phyloP scores from a whole-genome alignment of 495 filamentous ascomycete genomes.

The Alectoria sarmentosa region DNA sequence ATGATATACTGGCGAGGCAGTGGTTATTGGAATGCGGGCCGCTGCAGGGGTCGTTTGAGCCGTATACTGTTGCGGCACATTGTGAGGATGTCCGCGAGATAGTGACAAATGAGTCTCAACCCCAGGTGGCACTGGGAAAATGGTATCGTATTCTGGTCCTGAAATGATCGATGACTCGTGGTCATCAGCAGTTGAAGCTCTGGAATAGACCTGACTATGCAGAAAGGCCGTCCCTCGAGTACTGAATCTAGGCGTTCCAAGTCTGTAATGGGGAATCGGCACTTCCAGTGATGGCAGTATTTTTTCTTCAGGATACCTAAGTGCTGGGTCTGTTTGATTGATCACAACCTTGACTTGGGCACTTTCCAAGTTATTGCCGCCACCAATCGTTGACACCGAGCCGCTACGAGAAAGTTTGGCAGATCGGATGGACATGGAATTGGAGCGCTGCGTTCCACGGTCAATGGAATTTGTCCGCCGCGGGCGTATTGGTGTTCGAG shows the following conservation, averaged over 20 bases:
- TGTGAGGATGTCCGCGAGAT: constrained; percentile 36
- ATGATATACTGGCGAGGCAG: constrained; percentile 36
- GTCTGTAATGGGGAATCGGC: constrained; percentile 77
- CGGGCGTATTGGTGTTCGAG: constrained; percentile 30
- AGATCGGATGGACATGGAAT: constrained; percentile 17
- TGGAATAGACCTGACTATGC: constrained; percentile 61
- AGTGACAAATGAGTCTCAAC: constrained; percentile 31
- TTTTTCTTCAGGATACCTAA: constrained; percentile 60
- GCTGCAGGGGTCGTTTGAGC: constrained; percentile 23
- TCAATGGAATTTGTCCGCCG: constrained; percentile 28
- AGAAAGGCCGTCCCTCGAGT: constrained; percentile 70
- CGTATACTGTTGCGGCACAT: constrained; percentile 31
- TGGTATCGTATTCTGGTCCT: constrained; percentile 38
- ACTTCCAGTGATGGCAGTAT: constrained; percentile 59
- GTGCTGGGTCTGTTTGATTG: constrained; percentile 60
- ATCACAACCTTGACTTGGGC: constrained; percentile 75
- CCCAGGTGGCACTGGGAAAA: constrained; percentile 38
- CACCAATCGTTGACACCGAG: constrained; percentile 32
- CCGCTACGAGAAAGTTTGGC: constrained; percentile 5
- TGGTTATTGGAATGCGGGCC: constrained; percentile 21
- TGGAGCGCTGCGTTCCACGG: constrained; percentile 29
- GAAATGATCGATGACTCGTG: constrained; percentile 48
- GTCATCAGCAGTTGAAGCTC: constrained; percentile 47
- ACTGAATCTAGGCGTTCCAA: constrained; percentile 80
- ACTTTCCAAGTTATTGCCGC: constrained; percentile 35